These are phyloP conservation scores for Tylopilus sp. DNA, from an alignment of 768 basidiomycete genomes.

Conservation along the genomic window DNA sequence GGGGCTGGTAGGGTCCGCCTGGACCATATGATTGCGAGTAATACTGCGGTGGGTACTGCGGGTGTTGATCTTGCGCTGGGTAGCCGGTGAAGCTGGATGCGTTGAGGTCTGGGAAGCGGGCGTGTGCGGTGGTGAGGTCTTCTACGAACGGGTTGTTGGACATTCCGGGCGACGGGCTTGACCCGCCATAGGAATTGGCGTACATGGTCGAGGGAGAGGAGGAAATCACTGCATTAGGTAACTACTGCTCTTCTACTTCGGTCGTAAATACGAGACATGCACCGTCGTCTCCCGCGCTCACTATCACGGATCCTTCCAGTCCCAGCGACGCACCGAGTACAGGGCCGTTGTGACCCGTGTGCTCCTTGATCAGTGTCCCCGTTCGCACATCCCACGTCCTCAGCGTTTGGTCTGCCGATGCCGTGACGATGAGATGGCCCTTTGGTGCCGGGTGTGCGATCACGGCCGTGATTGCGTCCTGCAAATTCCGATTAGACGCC, in stretches of 20 bases:
- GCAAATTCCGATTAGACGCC: slow-evolving; percentile 7
- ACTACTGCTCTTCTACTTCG: slow-evolving; percentile 30
- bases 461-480: slow-evolving; percentile 88
- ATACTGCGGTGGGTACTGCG: slow-evolving; percentile 38
- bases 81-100: slow-evolving; percentile 19
- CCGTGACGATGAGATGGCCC: slow-evolving; percentile 76
- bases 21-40: slow-evolving; percentile 17
- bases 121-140: slow-evolving; percentile 44
- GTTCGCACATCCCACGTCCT: slow-evolving; percentile 93
- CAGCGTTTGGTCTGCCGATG: slow-evolving; percentile 81
- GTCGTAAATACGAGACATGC: slow-evolving; percentile 80
- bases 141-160: slow-evolving; percentile 71
- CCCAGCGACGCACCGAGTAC: slow-evolving; percentile 76
- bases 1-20: slow-evolving; percentile 11
- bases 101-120: slow-evolving; percentile 66
- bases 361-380: slow-evolving; percentile 71
- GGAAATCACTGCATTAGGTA: slow-evolving; percentile 20
- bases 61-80: slow-evolving; percentile 21
- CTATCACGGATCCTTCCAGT: slow-evolving; percentile 63
- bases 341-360: slow-evolving; percentile 78
- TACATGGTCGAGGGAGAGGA: slow-evolving; percentile 33
- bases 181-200: slow-evolving; percentile 37
- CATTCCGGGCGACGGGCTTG: slow-evolving; percentile 20
- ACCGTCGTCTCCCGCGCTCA: slow-evolving; percentile 92
- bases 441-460: slow-evolving; percentile 72